Evolutionary conservation across 768 basidiomycete species (phyloP).

Genomic region (Rhizopogon roseolus): DNA sequence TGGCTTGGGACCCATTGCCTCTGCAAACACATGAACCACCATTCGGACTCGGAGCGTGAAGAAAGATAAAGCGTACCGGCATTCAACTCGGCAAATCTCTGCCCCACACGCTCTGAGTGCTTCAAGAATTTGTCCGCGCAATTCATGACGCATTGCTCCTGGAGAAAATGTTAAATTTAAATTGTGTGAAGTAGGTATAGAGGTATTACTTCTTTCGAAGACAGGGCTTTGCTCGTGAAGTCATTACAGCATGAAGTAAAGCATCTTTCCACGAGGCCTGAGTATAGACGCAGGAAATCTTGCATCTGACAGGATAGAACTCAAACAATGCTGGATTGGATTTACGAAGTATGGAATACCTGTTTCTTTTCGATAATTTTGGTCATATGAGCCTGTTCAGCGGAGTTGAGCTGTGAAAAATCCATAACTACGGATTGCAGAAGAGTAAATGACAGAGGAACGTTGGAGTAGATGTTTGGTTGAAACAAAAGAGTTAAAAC

Average conservation of each 20-base stretch:
- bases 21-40: conserved; percentile 12
- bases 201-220: conserved; percentile 77
- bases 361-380: conserved; percentile 96
- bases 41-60: background rate
- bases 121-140: conserved; percentile 98
- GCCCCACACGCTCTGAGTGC: conserved; percentile 89
- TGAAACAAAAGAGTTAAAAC: conserved; percentile 2
- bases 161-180: conserved; percentile 9
- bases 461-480: conserved; percentile 3
- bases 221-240: conserved; percentile 92
- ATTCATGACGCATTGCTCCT: conserved; percentile 89
- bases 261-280: conserved; percentile 91
- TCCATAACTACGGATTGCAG: conserved; percentile 54
- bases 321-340: background rate
- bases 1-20: conserved; percentile 26
- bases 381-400: conserved; percentile 96
- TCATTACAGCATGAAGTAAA: conserved; percentile 95
- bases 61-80: conserved; percentile 56
- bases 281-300: conserved; percentile 95
- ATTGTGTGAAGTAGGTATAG: background rate
- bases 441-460: conserved; percentile 2
- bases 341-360: conserved; percentile 37
- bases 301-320: conserved; percentile 67
- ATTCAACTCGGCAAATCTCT: conserved; percentile 88
- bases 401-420: conserved; percentile 81